Percentiles rank a stretch among this genome's conserved stretches.
Evolutionary conservation across 306 rosid species (phyloP).

Genomic region (Castanea crenata): DNA sequence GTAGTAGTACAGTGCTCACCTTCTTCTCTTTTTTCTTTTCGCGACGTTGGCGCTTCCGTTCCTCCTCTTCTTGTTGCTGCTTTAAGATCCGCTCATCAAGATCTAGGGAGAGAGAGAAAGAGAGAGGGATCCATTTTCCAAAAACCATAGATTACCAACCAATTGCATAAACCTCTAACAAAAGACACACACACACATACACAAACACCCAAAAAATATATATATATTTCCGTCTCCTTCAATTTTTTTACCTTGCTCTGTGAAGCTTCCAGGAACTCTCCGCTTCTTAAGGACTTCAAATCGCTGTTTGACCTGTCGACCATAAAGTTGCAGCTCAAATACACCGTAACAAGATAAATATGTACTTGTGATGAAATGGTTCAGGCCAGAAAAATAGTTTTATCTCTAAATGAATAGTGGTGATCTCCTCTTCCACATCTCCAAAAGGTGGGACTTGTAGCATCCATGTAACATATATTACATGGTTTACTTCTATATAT

Average conservation of each 20-base stretch:
- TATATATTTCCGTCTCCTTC: background rate
- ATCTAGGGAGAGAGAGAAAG: conserved; percentile 36
- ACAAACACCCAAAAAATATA: background rate
- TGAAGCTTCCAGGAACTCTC: conserved; percentile 70
- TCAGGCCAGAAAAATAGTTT: background rate
- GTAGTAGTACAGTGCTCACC: conserved; percentile 43
- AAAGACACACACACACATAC: background rate
- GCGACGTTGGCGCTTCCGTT: conserved; percentile 79
- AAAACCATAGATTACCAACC: background rate
- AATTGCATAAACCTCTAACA: background rate
- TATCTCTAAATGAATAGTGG: background rate
- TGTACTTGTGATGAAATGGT: background rate
- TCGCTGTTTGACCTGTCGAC: conserved; percentile 79
- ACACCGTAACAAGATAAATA: background rate
- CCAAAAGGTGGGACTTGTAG: background rate
- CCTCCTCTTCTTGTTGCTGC: conserved; percentile 98
- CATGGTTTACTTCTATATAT: background rate
- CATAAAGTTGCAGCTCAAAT: conserved; percentile 27
- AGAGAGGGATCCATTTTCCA: background rate
- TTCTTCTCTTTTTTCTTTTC: conserved; percentile 94
- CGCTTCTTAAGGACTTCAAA: conserved; percentile 87
- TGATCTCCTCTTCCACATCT: background rate
- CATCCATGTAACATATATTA: background rate
- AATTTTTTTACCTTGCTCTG: conserved; percentile 78
- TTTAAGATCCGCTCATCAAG: conserved; percentile 88